Evolutionary conservation across 768 basidiomycete genomes (phyloP).

Genomic region (Lactarius indigo): DNA sequence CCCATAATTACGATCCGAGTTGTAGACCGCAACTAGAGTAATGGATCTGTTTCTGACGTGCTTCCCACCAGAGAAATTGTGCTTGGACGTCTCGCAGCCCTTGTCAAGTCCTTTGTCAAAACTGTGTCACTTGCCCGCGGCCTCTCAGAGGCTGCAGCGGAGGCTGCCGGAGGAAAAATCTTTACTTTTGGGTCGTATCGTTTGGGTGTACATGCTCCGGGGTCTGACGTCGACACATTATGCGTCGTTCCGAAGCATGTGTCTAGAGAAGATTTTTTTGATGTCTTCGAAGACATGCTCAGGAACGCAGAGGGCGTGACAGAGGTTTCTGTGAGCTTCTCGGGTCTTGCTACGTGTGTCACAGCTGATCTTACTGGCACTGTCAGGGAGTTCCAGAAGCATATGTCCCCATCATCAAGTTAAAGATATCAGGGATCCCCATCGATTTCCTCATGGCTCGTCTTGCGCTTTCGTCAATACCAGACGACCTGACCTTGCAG

Average conservation of each 20-base stretch:
- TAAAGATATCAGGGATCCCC: conserved; percentile 87
- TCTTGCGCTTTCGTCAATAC: conserved; percentile 80
- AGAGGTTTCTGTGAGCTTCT: conserved; percentile 70
- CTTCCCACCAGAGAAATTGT: conserved; percentile 73
- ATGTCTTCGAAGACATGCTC: conserved; percentile 85
- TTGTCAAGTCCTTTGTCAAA: conserved; percentile 92
- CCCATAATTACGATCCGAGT: neutral
- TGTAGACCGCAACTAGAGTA: conserved; percentile 13
- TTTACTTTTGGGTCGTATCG: conserved; percentile 99
- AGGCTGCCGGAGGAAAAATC: conserved; percentile 93
- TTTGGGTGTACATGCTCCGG: conserved; percentile 94
- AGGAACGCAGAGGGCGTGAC: conserved; percentile 75
- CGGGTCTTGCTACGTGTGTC: neutral
- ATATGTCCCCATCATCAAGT: conserved; percentile 92
- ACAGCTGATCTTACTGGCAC: neutral
- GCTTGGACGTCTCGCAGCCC: conserved; percentile 79
- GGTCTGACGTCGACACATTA: conserved; percentile 96
- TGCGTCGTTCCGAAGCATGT: conserved; percentile 97
- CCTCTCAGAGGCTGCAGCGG: conserved; percentile 83
- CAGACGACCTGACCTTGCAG: conserved; percentile 83
- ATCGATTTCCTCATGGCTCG: conserved; percentile 94
- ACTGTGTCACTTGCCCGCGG: conserved; percentile 75
- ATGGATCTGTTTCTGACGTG: conserved; percentile 19
- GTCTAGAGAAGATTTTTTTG: conserved; percentile 93
- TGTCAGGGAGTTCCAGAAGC: conserved; percentile 91